phyloP scores from a whole-genome alignment of 1,284 basidiomycete species.

The Termitomyces sp. region DNA sequence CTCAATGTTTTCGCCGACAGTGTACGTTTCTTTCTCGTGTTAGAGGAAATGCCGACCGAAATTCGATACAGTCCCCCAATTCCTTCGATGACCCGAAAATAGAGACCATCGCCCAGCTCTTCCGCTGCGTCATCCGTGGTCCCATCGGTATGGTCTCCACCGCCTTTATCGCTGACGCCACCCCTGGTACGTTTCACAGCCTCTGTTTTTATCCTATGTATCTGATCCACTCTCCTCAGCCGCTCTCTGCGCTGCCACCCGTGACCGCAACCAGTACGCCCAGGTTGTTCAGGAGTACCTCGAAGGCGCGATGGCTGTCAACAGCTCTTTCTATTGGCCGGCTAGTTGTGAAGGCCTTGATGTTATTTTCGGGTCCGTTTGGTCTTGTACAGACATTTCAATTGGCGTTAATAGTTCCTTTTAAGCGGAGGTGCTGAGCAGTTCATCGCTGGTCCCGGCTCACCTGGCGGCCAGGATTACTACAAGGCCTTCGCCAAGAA shows the following conservation, averaged over 20 bases:
- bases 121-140: slow-evolving; percentile 33
- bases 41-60: not conserved
- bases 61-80: slow-evolving; percentile 29
- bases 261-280: slow-evolving; percentile 30
- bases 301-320: slow-evolving; percentile 27
- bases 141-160: slow-evolving; percentile 40
- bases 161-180: slow-evolving; percentile 38
- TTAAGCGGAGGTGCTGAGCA: slow-evolving; percentile 38
- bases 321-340: slow-evolving; percentile 34
- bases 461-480: slow-evolving; percentile 34
- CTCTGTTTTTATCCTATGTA: not conserved
- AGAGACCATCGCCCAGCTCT: slow-evolving; percentile 41
- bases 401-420: not conserved
- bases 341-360: slow-evolving; percentile 36
- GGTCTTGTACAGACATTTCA: not conserved
- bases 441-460: slow-evolving; percentile 32
- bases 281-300: slow-evolving; percentile 35
- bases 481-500: slow-evolving; percentile 34
- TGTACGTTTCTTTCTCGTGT: slow-evolving; percentile 22
- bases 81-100: slow-evolving; percentile 38
- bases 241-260: slow-evolving; percentile 36
- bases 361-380: slow-evolving; percentile 34
- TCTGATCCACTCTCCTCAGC: slow-evolving; percentile 17
- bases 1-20: slow-evolving; percentile 38
- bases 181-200: slow-evolving; percentile 27